phyloP scores from a whole-genome alignment of 2,329 filamentous ascomycete species.

The Cladosporium halotolerans region DNA sequence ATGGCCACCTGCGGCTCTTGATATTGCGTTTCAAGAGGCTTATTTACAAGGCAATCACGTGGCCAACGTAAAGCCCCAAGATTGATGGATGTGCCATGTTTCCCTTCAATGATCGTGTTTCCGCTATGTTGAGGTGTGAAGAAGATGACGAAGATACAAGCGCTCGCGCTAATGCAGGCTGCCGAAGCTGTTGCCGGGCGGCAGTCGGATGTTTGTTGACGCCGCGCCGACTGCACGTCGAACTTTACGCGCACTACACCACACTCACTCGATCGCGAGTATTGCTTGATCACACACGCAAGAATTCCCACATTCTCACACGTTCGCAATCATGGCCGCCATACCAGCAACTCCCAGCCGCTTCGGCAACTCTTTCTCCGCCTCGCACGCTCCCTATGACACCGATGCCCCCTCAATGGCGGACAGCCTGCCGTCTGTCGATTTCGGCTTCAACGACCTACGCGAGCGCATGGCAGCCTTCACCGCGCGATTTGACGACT shows the following conservation, averaged over 20 bases:
- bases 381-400: constrained; percentile 49
- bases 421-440: constrained; percentile 76
- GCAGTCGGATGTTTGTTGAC: background rate
- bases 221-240: background rate
- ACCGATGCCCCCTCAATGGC: constrained; percentile 58
- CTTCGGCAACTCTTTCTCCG: constrained; percentile 66
- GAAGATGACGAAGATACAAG: too few relatives aligned
- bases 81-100: too few relatives aligned
- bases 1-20: too few relatives aligned
- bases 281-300: background rate
- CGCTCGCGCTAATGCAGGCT: too few relatives aligned
- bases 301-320: background rate
- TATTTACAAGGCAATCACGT: too few relatives aligned
- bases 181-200: too few relatives aligned
- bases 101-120: too few relatives aligned
- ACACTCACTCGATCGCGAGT: background rate
- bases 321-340: constrained; percentile 22
- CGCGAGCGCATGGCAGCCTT: constrained; percentile 94
- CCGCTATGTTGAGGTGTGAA: too few relatives aligned
- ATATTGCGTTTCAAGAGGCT: too few relatives aligned
- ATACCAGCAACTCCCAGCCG: constrained; percentile 41
- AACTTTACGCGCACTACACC: background rate
- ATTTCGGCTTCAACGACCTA: constrained; percentile 93
- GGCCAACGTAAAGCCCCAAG: too few relatives aligned
- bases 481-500: constrained; percentile 81